Evolutionary conservation across 2,329 filamentous ascomycete species (phyloP), one percentile per base, ranked within the genome.

Genomic region (Diaporthe sp.): DNA sequence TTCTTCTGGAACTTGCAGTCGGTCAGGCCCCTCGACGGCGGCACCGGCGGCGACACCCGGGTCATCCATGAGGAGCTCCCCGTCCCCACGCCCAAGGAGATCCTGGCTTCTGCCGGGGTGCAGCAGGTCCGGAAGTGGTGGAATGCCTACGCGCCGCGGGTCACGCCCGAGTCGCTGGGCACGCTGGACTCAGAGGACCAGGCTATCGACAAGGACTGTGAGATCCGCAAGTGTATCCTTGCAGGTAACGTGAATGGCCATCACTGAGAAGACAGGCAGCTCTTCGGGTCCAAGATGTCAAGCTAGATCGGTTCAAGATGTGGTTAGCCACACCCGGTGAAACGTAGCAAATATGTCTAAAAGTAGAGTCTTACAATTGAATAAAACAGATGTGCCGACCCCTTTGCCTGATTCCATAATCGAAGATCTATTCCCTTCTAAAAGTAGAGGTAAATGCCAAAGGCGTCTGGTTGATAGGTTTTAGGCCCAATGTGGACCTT

Each of bases 171-270:
- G 22, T 53, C 49, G n/a, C 49, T 53, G 49, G 49, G 49, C n/a
- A 25, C 12, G 49, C 49, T 53, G 49, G 49, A 53, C 6, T 53
- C 49, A 12, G 49, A 19, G n/a, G 49, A 10, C n/a, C 49, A 53
- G 49, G 49, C 49, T 13, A 53, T 53, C n/a, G 49, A 53, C 49
- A 53, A 53, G 49, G 49, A 53, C 49, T 53, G 49, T 49, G 49
- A 25, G 49, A n/a, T 25, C 15, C 22, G 49, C 22, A 53, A 53
- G 22, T 12, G 49, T 25, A 53, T 53, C 49, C 44, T 53, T 2
- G 49, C 49, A 13, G n/a, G n/a, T 5, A 13, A 25, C 6, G 10
- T 53, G 22, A 49, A 49, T n/a, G 46, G 42, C 42, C 42, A 49
- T 49, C 46, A 25, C 13, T 25, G 49, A 53, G 1, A 25, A 6